Evolutionary conservation across 495 filamentous ascomycete genomes (phyloP), one percentile per base, ranked within the genome.

Genomic region (Penicillium subrubescens): DNA sequence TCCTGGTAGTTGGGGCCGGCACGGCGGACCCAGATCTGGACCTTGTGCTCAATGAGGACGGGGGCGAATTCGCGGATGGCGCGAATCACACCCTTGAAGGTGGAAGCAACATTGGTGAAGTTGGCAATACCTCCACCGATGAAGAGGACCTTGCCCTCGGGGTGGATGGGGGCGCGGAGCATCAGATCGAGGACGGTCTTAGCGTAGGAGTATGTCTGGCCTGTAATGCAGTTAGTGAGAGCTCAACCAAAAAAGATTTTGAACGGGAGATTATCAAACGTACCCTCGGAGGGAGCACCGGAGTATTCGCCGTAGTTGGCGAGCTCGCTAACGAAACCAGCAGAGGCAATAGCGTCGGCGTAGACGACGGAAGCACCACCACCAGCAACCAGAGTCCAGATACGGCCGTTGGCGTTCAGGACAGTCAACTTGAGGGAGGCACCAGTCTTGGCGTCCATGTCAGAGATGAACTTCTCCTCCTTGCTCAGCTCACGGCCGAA

Each of bases 261-360:
- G 12, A 1, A 4, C 5, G 17, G 19, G 7, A 21, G 15, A 21
- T 34, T n/a, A 10, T 1, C 4, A 14, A 17, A 29, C 51, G 8
- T 54, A 19, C 92, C 94, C 88, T 98, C 95, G 65, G 92, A 97
- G 62, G 95, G 95, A 46, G 95, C 95, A 81, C 95, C 95, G 59
- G 94, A 97, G 89, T 99, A 99, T 83, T 99, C 95, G 79, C 95
- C 95, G 77, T 99, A 99, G 88, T 99, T 99, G 78, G 96, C 96
- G 31, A 99, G 86, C 82, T 99, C 94, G 67, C 90, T 89, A 57
- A 96, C 91, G 78, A 96, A 99, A 68, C 95, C 95, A 74, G 93
- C 89, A 57, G 92, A 96, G 71, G 95, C 96, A 80, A 99, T 99
- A 81, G 95, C 95, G 78, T 99, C 95, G 68, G 95, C 96, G 77